Evolutionary conservation across 257 asterid genomes (phyloP), one percentile per base, ranked within the genome.

Genomic region (Craterostigma plantagineum): DNA sequence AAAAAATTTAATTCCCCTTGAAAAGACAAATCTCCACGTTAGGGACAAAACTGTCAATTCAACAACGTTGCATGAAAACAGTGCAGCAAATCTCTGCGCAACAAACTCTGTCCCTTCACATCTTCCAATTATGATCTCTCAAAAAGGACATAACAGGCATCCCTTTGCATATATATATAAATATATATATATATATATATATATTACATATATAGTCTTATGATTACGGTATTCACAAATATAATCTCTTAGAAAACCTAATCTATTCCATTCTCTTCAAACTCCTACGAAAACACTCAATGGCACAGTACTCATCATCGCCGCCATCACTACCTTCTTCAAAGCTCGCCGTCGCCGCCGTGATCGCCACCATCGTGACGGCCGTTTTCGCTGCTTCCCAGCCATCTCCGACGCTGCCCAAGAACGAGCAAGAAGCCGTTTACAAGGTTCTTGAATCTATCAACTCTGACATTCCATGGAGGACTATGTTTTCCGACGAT

Each of bases 401-500:
- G 60, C 75, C 77, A 58, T 75, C 80, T 23, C 4, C 30, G 5
- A 67, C 64, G 0, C 90, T 84, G 18, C 30, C 61, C 62, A 1
- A 60, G 43, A 64, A 50, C 6, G 96, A 85, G 76, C 86, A 77
- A 38, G 92, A 81, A 46, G 57, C 86, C 16, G 74, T 77, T 9
- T 85, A 81, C 71, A 52, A 55, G 5, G 57, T 85, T 15, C 75
- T 85, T 9, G 81, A 75, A 14, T 59, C 83, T 34, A 18, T 85
- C 14, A 81, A 64, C 76, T 53, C 92, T 4, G 92, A 39, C 4
- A 42, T 65, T 8, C 58, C 72, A 0, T 81, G 96, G 96, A 75
- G 94, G 12, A 42, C 71, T 0, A 64, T 75, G 9, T 85, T 68
- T 35, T 80, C 94, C 18, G 96, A 77, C 17, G 96, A 85, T 11